Evolutionary conservation across 1,139 yeast species (phyloP).

Genomic region (Groenewaldozyma sp.): DNA sequence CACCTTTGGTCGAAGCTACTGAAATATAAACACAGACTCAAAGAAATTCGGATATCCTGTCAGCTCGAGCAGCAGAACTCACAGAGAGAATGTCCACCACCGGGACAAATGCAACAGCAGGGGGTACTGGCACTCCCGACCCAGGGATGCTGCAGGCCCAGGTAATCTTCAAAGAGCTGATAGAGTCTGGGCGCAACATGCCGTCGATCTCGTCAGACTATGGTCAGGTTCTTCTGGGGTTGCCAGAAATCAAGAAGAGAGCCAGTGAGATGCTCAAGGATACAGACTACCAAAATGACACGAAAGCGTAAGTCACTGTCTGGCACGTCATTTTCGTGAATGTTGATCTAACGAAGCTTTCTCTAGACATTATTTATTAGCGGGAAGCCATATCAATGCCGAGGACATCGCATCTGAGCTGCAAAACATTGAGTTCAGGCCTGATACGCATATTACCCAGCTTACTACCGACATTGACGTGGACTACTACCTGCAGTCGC

Average conservation of each 20-base stretch:
- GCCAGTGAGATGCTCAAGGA: constrained; percentile 51
- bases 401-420: constrained; percentile 72
- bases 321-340: background rate
- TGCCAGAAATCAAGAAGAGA: constrained; percentile 66
- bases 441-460: constrained; percentile 20
- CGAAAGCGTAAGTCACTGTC: constrained; percentile 47
- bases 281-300: constrained; percentile 39
- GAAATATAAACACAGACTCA: too few relatives aligned
- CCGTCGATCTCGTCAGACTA: constrained; percentile 57
- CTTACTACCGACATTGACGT: constrained; percentile 22
- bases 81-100: too few relatives aligned
- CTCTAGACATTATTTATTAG: constrained; percentile 60
- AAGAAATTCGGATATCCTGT: too few relatives aligned
- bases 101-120: background rate
- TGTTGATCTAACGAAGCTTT: background rate
- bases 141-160: background rate
- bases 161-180: constrained; percentile 43
- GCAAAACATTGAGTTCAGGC: constrained; percentile 24
- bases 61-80: too few relatives aligned
- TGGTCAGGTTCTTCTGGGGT: constrained; percentile 66
- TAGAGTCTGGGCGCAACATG: constrained; percentile 61
- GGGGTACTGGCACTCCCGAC: background rate
- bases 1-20: too few relatives aligned
- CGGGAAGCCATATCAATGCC: constrained; percentile 82
- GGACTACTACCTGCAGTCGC: constrained; percentile 40